phyloP scores from a whole-genome alignment of 345 rosid genomes.

The Heritiera fomes region DNA sequence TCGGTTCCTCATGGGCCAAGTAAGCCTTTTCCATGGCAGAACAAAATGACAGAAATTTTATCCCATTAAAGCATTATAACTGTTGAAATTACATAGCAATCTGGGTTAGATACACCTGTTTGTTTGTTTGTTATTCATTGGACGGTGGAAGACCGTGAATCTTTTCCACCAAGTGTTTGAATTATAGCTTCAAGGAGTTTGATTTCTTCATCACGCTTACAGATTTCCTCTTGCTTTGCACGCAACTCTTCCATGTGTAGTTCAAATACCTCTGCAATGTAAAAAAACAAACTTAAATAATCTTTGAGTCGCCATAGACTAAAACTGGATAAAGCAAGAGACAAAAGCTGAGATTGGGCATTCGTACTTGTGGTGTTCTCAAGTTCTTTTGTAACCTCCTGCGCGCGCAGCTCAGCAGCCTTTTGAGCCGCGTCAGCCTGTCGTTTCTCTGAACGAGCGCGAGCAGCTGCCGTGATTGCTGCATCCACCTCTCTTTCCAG shows the following conservation, averaged over 20 bases:
- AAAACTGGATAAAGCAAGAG: background rate
- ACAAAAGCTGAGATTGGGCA: background rate
- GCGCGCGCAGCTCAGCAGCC: constrained; percentile 79
- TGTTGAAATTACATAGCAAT: too few species aligned
- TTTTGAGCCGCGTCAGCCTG: constrained; percentile 87
- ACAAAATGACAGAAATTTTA: background rate
- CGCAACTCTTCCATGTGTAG: constrained; percentile 91
- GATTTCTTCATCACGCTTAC: constrained; percentile 77
- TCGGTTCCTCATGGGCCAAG: too few species aligned
- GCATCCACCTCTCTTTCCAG: constrained; percentile 95
- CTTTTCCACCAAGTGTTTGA: constrained; percentile 86
- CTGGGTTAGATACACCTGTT: too few species aligned
- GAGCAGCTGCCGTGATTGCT: constrained; percentile 93
- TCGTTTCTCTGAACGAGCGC: constrained; percentile 86
- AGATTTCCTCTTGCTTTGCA: constrained; percentile 83
- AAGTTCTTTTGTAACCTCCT: constrained; percentile 79
- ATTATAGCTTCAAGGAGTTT: constrained; percentile 93
- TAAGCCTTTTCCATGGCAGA: background rate
- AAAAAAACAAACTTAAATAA: background rate
- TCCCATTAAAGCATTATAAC: too few species aligned
- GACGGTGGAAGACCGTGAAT: constrained; percentile 25
- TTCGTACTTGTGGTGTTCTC: constrained; percentile 90
- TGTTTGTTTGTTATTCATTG: background rate
- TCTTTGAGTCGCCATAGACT: background rate
- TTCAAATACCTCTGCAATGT: constrained; percentile 81